phyloP scores from a whole-genome alignment of 306 rosid species.

The Urtica urens region DNA sequence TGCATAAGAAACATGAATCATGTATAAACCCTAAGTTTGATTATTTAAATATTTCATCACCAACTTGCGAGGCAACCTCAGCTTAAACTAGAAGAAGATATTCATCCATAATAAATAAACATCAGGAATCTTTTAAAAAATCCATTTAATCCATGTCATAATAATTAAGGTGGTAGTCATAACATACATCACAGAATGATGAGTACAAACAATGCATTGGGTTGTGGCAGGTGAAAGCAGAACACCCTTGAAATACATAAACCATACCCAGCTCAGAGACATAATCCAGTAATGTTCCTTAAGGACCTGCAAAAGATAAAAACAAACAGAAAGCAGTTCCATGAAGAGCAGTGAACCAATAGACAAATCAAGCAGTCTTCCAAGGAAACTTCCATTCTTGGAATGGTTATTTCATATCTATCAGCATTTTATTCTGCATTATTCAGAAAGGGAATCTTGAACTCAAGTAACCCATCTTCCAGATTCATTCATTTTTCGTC shows the following conservation, averaged over 20 bases:
- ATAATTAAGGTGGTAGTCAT: conserved; percentile 41
- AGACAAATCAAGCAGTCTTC: conserved; percentile 55
- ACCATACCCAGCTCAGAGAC: conserved; percentile 50
- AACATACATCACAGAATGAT: conserved; percentile 82
- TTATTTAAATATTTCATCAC: too few relatives aligned
- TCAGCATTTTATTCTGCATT: conserved; percentile 16
- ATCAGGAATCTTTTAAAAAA: conserved; percentile 10
- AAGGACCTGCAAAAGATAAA: conserved; percentile 76
- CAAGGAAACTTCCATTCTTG: conserved; percentile 30
- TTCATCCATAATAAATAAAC: conserved; percentile 1
- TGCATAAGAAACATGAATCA: too few relatives aligned
- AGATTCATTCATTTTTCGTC: conserved; percentile 11
- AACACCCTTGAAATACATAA: conserved; percentile 63
- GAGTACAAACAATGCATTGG: conserved; percentile 50
- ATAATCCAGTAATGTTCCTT: conserved; percentile 33
- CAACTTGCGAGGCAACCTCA: too few relatives aligned
- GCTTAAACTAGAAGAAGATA: background rate
- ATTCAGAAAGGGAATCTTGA: conserved; percentile 22
- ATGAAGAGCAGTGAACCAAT: conserved; percentile 53
- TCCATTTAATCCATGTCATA: conserved; percentile 15
- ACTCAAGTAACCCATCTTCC: conserved; percentile 17
- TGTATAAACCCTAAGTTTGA: too few relatives aligned
- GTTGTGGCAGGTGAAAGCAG: conserved; percentile 54
- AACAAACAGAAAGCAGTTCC: conserved; percentile 37
- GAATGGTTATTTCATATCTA: conserved; percentile 19